Percentiles rank a stretch among this genome's conserved stretches.
Evolutionary conservation across 805 yeast species (phyloP).

Genomic region (Clavispora fructus): DNA sequence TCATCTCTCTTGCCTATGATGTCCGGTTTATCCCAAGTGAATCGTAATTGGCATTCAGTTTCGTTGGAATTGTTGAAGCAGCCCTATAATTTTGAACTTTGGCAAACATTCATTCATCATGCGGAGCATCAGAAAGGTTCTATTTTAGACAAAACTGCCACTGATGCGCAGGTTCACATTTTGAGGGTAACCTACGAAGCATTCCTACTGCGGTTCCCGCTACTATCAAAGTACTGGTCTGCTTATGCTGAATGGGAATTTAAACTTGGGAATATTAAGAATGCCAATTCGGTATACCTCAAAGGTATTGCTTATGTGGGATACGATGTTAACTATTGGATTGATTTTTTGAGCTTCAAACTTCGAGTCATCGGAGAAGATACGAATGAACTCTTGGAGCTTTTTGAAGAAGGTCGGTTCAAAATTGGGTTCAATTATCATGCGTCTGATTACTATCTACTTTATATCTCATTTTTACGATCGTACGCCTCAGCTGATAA

Average conservation of each 20-base stretch:
- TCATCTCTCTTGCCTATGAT: neutral
- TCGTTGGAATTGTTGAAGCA: constrained; percentile 27
- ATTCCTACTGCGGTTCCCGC: constrained; percentile 44
- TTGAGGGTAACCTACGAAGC: constrained; percentile 38
- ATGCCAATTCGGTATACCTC: constrained; percentile 25
- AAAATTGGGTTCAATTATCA: constrained; percentile 51
- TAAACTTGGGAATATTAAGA: constrained; percentile 36
- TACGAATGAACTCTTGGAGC: constrained; percentile 21
- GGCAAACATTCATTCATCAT: constrained; percentile 32
- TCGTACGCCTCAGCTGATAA: constrained; percentile 19
- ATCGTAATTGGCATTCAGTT: constrained; percentile 7
- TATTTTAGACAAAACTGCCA: constrained; percentile 32
- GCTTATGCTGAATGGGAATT: constrained; percentile 46
- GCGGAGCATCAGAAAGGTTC: constrained; percentile 24
- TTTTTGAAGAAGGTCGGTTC: constrained; percentile 44
- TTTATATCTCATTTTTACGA: constrained; percentile 41
- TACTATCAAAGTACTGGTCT: constrained; percentile 54
- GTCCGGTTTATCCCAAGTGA: neutral
- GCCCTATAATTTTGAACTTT: constrained; percentile 31
- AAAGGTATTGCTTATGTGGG: constrained; percentile 30
- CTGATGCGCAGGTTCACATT: constrained; percentile 21
- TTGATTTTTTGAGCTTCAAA: constrained; percentile 39
- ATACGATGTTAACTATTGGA: constrained; percentile 49
- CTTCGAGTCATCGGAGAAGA: constrained; percentile 26
- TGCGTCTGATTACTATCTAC: constrained; percentile 45